phyloP scores from a whole-genome alignment of 2,329 filamentous ascomycete genomes.

The Zopfia rhizophila region DNA sequence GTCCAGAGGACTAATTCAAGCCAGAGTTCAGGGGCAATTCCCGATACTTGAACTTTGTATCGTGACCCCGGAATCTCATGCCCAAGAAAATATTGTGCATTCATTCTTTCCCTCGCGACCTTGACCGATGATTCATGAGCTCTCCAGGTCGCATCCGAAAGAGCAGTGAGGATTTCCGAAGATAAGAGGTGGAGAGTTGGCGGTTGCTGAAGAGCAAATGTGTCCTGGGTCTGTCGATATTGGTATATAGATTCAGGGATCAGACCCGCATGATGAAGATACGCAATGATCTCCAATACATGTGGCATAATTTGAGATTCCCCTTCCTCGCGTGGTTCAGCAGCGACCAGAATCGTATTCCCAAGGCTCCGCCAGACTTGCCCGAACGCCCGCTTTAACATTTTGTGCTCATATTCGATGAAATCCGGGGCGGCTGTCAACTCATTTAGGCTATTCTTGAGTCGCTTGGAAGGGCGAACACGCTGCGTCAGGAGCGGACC shows the following conservation, averaged over 20 bases:
- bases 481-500: conserved; percentile 30
- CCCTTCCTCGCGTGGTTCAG: conserved; percentile 28
- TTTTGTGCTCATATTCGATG: conserved; percentile 26
- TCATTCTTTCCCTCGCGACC: conserved; percentile 38
- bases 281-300: conserved; percentile 60
- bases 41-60: conserved; percentile 53
- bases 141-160: conserved; percentile 62
- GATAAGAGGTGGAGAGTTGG: conserved; percentile 60
- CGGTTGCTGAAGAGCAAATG: conserved; percentile 56
- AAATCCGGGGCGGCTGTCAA: conserved; percentile 39
- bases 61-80: conserved; percentile 57
- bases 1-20: conserved; percentile 64
- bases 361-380: conserved; percentile 60
- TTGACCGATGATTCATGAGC: conserved; percentile 54
- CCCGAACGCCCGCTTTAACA: conserved; percentile 53
- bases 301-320: conserved; percentile 51
- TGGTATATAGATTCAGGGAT: conserved; percentile 60
- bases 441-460: conserved; percentile 33
- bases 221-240: conserved; percentile 46
- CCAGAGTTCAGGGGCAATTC: conserved; percentile 60
- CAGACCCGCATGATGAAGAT: conserved; percentile 58
- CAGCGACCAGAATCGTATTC: conserved; percentile 54
- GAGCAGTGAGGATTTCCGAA: conserved; percentile 59
- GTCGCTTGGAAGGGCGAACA: conserved; percentile 23
- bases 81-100: conserved; percentile 53